These are phyloP conservation scores for Macrotyloma uniflorum DNA, from an alignment of 306 rosid genomes.

Conservation along the genomic window DNA sequence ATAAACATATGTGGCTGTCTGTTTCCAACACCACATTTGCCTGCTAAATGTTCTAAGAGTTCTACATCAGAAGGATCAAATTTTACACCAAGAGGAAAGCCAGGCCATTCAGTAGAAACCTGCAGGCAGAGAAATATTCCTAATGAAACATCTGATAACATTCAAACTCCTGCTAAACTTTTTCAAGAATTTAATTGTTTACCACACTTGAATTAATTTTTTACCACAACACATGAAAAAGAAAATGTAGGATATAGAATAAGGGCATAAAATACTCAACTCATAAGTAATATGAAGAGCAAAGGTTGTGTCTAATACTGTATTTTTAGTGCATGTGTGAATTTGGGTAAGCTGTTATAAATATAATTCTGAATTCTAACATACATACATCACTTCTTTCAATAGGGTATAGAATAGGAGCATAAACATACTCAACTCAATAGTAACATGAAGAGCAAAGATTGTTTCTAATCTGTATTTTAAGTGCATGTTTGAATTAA, in stretches of 20 bases:
- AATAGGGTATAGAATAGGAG: slow-evolving; percentile 35
- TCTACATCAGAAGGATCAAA: slow-evolving; percentile 88
- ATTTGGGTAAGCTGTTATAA: neutral
- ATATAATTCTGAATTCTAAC: slow-evolving; percentile 38
- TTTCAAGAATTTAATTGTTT: neutral
- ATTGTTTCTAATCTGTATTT: neutral
- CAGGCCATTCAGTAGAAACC: slow-evolving; percentile 90
- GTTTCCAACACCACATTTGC: slow-evolving; percentile 70
- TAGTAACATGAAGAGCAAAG: slow-evolving; percentile 2
- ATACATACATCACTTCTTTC: slow-evolving; percentile 90
- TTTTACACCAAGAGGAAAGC: slow-evolving; percentile 87
- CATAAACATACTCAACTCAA: slow-evolving; percentile 7
- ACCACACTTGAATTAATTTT: slow-evolving; percentile 1
- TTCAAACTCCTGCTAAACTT: slow-evolving; percentile 27
- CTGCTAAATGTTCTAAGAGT: slow-evolving; percentile 76
- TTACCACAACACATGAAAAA: neutral
- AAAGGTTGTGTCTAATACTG: slow-evolving; percentile 5
- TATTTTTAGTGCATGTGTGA: neutral
- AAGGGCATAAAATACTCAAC: slow-evolving; percentile 15
- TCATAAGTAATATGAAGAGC: neutral
- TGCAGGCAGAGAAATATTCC: slow-evolving; percentile 40
- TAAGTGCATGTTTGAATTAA: neutral
- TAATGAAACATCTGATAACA: slow-evolving; percentile 16
- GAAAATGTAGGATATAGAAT: slow-evolving; percentile 1
- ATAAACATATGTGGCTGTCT: slow-evolving; percentile 62